phyloP scores from a whole-genome alignment of 306 rosid genomes.

The Castanospermum australe region DNA sequence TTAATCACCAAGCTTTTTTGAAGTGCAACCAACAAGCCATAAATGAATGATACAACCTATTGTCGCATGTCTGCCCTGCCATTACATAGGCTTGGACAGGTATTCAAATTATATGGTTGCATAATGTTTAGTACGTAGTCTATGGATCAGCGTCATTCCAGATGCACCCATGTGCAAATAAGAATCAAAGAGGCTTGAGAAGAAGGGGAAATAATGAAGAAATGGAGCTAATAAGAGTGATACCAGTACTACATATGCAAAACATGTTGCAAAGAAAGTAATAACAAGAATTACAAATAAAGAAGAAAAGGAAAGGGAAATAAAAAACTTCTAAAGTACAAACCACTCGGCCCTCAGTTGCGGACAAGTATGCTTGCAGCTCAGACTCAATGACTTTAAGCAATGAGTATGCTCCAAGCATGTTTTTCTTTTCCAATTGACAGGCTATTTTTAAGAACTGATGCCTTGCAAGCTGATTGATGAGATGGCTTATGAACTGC shows the following conservation, averaged over 20 bases:
- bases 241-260: neutral
- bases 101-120: neutral
- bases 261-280: constrained; percentile 1
- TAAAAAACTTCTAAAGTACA: constrained; percentile 18
- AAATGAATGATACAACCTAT: constrained; percentile 6
- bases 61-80: neutral
- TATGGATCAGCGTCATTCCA: constrained; percentile 14
- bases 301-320: neutral
- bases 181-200: neutral
- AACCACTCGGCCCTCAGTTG: constrained; percentile 96
- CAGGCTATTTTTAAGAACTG: constrained; percentile 91
- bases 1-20: constrained; percentile 13
- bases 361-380: constrained; percentile 81
- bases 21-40: constrained; percentile 11
- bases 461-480: constrained; percentile 94
- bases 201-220: neutral
- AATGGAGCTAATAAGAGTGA: neutral
- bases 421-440: constrained; percentile 89
- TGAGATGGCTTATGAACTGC: constrained; percentile 94
- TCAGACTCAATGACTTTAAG: constrained; percentile 93
- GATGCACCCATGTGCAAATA: neutral
- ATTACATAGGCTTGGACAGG: neutral
- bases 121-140: neutral
- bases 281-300: neutral
- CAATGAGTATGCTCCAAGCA: constrained; percentile 92